These are phyloP conservation scores for Xylariomycetidae sp. DNA, from an alignment of 2,329 filamentous ascomycete species.

Conservation along the genomic window DNA sequence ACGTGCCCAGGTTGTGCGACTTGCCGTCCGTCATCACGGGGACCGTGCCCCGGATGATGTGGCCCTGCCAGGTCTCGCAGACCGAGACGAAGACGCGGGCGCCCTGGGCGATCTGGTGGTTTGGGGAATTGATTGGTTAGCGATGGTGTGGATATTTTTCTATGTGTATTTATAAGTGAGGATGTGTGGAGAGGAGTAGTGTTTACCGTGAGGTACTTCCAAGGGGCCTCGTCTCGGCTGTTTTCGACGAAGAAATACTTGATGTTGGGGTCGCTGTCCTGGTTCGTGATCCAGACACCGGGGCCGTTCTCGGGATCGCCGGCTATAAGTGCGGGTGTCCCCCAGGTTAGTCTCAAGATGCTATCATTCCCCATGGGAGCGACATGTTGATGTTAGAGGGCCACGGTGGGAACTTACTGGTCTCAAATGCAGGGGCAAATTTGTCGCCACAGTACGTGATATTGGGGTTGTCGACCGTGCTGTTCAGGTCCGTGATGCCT, in stretches of 20 bases:
- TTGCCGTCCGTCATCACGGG: background rate
- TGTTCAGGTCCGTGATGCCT: background rate
- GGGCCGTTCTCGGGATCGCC: background rate
- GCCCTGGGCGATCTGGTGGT: background rate
- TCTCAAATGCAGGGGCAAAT: conserved; percentile 6
- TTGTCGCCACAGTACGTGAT: conserved; percentile 8
- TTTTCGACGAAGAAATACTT: background rate
- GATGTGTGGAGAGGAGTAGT: background rate
- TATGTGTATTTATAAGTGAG: background rate
- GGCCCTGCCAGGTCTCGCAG: background rate
- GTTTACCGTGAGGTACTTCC: background rate
- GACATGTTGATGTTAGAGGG: background rate
- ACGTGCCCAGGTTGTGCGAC: background rate
- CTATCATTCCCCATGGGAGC: no score
- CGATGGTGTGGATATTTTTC: background rate
- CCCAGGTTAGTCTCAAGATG: background rate
- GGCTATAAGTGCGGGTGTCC: background rate
- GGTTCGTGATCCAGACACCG: background rate
- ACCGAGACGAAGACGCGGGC: background rate
- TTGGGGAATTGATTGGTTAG: no score
- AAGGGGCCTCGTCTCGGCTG: background rate
- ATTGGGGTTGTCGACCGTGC: background rate
- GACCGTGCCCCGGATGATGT: background rate
- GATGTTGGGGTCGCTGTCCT: background rate
- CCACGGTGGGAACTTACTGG: conserved; percentile 6